These are phyloP conservation scores for Leptographium wingfieldii DNA, from an alignment of 2,329 filamentous ascomycete genomes.

Conservation along the genomic window DNA sequence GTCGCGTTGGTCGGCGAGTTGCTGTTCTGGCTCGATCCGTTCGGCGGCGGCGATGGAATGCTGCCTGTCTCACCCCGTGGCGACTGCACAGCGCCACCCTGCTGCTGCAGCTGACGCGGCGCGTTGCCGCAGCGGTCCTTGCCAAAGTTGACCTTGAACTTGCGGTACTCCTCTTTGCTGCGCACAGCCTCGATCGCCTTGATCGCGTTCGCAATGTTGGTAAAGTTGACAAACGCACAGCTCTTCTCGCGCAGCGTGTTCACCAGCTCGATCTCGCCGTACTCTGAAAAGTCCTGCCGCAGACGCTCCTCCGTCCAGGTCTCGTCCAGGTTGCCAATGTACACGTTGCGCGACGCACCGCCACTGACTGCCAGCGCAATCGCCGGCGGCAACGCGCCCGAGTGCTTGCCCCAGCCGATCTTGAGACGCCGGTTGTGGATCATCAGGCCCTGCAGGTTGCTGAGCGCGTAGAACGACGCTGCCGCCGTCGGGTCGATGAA, in stretches of 20 bases:
- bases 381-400: conserved; percentile 84
- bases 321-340: conserved; percentile 94
- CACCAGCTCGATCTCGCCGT: conserved; percentile 93
- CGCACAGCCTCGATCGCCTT: conserved; percentile 96
- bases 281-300: conserved; percentile 93
- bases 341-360: conserved; percentile 95
- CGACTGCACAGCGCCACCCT: conserved; percentile 35
- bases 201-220: conserved; percentile 98
- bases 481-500: conserved; percentile 98
- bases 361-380: conserved; percentile 94
- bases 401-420: conserved; percentile 99
- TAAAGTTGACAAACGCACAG: conserved; percentile 99
- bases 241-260: conserved; percentile 97
- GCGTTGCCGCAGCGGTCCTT: conserved; percentile 97
- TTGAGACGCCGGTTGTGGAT: conserved; percentile 97
- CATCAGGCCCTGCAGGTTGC: conserved; percentile 96
- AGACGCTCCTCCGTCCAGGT: conserved; percentile 94
- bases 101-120: conserved; percentile 68
- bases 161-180: conserved; percentile 88
- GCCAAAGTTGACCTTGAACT: conserved; percentile 99
- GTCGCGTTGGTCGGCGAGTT: conserved; percentile 39
- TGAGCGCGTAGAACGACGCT: conserved; percentile 93
- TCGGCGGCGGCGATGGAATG: conserved; percentile 46
- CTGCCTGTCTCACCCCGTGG: conserved; percentile 50
- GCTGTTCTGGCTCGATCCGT: conserved; percentile 46